Evolutionary conservation across 495 filamentous ascomycete species (phyloP).

Genomic region (Aspergillus bertholletiae): DNA sequence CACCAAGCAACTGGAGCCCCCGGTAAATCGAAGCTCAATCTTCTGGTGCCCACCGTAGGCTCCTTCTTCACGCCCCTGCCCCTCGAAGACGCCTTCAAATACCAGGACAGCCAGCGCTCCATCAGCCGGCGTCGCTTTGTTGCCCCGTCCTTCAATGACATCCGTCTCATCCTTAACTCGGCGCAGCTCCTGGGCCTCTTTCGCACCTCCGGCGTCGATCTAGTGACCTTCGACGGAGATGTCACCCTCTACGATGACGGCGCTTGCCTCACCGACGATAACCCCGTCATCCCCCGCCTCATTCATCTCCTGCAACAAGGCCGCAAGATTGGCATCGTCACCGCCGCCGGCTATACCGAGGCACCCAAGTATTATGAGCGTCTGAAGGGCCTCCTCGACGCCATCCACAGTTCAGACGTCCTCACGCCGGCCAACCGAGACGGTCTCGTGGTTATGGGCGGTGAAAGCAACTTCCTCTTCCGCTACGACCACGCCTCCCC

Average conservation of each 20-base stretch:
- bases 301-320: slow-evolving; percentile 58
- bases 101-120: slow-evolving; percentile 77
- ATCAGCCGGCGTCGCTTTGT: slow-evolving; percentile 94
- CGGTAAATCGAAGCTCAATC: slow-evolving; percentile 82
- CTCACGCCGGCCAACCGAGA: slow-evolving; percentile 62
- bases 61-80: slow-evolving; percentile 86
- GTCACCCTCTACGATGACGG: slow-evolving; percentile 97
- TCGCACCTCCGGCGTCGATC: slow-evolving; percentile 55
- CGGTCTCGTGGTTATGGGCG: slow-evolving; percentile 87
- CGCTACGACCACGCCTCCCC: slow-evolving; percentile 51
- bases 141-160: slow-evolving; percentile 95
- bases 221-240: slow-evolving; percentile 96
- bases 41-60: slow-evolving; percentile 85
- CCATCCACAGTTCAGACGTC: slow-evolving; percentile 58
- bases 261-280: slow-evolving; percentile 64
- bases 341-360: slow-evolving; percentile 92
- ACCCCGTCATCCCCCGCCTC: slow-evolving; percentile 76
- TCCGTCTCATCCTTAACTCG: slow-evolving; percentile 88
- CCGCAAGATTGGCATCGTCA: slow-evolving; percentile 88
- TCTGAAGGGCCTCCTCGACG: slow-evolving; percentile 79
- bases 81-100: slow-evolving; percentile 84
- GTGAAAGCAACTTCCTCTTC: slow-evolving; percentile 85
- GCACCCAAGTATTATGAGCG: slow-evolving; percentile 78
- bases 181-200: slow-evolving; percentile 87
- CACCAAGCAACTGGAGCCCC: slow-evolving; percentile 60